These are phyloP conservation scores for Dryas alaskensis DNA, from an alignment of 306 rosid species.

Conservation along the genomic window DNA sequence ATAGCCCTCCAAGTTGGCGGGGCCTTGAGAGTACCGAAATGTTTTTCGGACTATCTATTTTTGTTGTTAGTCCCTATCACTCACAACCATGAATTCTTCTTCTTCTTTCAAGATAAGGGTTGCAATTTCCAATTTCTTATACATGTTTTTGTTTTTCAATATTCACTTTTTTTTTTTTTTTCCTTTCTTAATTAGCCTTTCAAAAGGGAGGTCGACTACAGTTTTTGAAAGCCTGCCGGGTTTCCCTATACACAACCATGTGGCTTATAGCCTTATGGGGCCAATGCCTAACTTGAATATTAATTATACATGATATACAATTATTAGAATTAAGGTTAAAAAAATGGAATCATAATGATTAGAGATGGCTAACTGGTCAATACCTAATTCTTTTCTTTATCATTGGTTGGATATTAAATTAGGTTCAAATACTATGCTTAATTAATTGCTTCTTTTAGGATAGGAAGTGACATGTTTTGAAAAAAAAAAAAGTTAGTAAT, in stretches of 20 bases:
- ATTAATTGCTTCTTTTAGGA: not conserved
- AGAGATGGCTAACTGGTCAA: slow-evolving; percentile 23
- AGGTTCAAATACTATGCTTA: not conserved
- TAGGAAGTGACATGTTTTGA: not conserved
- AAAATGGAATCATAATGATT: slow-evolving; percentile 25
- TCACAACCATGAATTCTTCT: slow-evolving; percentile 20
- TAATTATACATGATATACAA: not conserved
- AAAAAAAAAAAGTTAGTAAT: not conserved
- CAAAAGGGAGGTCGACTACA: not conserved
- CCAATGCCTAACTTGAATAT: slow-evolving; percentile 6
- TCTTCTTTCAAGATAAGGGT: not conserved
- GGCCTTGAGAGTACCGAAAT: slow-evolving; percentile 17
- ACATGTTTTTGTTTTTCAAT: not conserved
- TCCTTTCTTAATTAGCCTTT: not conserved
- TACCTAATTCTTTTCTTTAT: slow-evolving; percentile 18
- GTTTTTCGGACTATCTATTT: slow-evolving; percentile 2
- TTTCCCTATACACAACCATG: slow-evolving; percentile 8
- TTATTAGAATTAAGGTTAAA: not conserved
- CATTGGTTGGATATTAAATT: slow-evolving; percentile 22
- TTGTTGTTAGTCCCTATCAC: slow-evolving; percentile 9
- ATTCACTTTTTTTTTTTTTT: not conserved
- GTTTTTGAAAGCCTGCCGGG: slow-evolving; percentile 12
- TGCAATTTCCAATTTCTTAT: not conserved
- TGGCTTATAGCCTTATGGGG: slow-evolving; percentile 31
- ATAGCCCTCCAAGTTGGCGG: slow-evolving; percentile 18